phyloP scores from a whole-genome alignment of 208 protist species.

The Leishmania braziliensis region DNA sequence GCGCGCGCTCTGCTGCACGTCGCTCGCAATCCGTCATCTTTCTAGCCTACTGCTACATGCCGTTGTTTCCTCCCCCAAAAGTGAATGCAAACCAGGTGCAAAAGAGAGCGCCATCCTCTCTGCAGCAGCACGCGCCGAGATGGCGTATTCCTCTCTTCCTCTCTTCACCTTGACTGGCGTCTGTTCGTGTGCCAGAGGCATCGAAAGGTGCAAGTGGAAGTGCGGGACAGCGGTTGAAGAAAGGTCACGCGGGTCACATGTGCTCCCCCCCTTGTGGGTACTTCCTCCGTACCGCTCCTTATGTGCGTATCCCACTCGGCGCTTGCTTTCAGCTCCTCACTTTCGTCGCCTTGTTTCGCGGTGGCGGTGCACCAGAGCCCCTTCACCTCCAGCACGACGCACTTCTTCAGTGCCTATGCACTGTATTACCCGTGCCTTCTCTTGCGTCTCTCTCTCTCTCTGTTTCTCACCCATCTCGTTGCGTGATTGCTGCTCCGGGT shows the following conservation, averaged over 20 bases:
- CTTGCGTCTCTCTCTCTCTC: background rate
- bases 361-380: background rate
- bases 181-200: conserved; percentile 1
- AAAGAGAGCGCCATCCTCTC: background rate
- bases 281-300: background rate
- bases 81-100: background rate
- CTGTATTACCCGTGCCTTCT: background rate
- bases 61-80: background rate
- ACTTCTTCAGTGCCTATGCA: background rate
- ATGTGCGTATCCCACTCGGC: background rate
- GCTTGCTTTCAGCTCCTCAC: background rate
- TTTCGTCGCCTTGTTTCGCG: background rate
- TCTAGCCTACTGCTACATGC: background rate
- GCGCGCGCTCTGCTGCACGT: background rate
- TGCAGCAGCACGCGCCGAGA: background rate
- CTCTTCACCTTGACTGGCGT: background rate
- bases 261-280: background rate
- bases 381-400: background rate
- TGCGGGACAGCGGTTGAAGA: background rate
- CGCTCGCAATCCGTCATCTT: background rate
- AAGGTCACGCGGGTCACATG: background rate
- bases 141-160: background rate
- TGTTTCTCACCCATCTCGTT: background rate
- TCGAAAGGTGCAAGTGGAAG: background rate
- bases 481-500: background rate